Evolutionary conservation across 129 eudicot genomes (phyloP).

Genomic region (carrot (Daucus carota)): DH1_v3.0 NC_030388.2:23068501-23069000

Average conservation of each 20-base stretch:
- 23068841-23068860: not conserved
- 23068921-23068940: not conserved
- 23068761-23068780: not conserved
- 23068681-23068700: not conserved
- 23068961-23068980: not conserved
- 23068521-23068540: not conserved
- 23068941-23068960: too few species aligned
- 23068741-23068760: not conserved
- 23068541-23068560: not conserved
- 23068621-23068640: not conserved
- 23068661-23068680: not conserved
- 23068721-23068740: not conserved
- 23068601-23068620: not conserved
- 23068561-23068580: not conserved
- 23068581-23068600: not conserved
- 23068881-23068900: not conserved
- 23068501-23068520: too few species aligned
- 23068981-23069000: not conserved
- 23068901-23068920: not conserved
- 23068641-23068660: not conserved
- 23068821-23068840: slow-evolving; percentile 14
- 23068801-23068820: not conserved
- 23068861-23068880: not conserved
- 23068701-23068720: not conserved
- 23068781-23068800: not conserved